Evolutionary conservation across 805 yeast species (phyloP), one percentile per base, ranked within the genome.

Genomic region (Nakazawaea siamensis): DNA sequence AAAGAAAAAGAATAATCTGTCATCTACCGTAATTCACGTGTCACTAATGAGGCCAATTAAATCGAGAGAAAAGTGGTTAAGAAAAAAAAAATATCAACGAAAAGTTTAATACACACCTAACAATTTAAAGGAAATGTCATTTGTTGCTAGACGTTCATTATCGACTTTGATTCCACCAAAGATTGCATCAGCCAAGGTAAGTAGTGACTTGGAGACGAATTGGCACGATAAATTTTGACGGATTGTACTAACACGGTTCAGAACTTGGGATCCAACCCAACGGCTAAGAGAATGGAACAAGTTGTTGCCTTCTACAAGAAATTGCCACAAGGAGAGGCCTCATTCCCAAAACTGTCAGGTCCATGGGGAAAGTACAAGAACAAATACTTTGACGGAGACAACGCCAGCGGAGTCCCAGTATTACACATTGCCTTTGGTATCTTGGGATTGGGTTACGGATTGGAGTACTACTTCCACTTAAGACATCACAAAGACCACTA

Each of bases 151-250:
- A 80, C 88, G 98, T 70, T 80, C 80, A 52, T 74, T 90, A 62
- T 87, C 97, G 47, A 82, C 97, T 55, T 73, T 90, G 69, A 88
- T 90, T 58, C 98, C 98, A 52, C 98, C 98, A 62, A 90, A 90
- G 90, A 80, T 90, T 57, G 97, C 96, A 39, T 87, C 97, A 44
- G 92, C 95, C 31, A 74, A 80, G 65, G 90, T 81, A 73, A 52
- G 88, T 71, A n/a, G n/a, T 20, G 23, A 20, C 10, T 20, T 20
- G 23, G 23, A n/a, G n/a, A 20, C 10, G 23, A 8, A 20, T 30
- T 30, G 32, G 18, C 6, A 13, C 4, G 15, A 18, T 21, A 12
- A 5, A 19, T 18, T 10, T 11, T 8, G 20, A 2, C n/a, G 11
- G 18, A 18, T 21, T 30, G 18, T 18, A 32, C 23, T 32, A 31